phyloP scores from a whole-genome alignment of 208 protist genomes.

The Leishmania guyanensis region DNA sequence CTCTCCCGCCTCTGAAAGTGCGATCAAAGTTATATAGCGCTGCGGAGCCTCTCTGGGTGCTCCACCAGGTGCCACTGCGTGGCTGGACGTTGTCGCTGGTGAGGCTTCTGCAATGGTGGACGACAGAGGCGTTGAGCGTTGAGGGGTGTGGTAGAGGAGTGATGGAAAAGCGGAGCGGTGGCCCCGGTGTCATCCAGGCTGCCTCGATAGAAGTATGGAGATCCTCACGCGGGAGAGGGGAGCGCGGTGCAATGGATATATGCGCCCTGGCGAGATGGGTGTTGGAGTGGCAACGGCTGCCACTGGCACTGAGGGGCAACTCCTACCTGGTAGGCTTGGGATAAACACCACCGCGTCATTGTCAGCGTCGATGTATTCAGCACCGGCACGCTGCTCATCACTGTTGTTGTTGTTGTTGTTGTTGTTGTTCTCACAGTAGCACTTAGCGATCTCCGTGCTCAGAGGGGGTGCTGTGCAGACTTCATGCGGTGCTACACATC shows the following conservation, averaged over 20 bases:
- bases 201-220: background rate
- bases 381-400: background rate
- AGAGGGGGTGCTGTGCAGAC: background rate
- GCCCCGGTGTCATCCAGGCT: slow-evolving; percentile 5
- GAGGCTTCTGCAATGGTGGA: background rate
- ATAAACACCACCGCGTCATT: background rate
- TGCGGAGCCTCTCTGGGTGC: background rate
- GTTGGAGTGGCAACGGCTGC: background rate
- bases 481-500: background rate
- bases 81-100: background rate
- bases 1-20: background rate
- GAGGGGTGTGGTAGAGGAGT: background rate
- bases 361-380: background rate
- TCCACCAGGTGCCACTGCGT: slow-evolving; percentile 10
- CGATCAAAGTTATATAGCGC: background rate
- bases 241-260: background rate
- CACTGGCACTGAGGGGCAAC: background rate
- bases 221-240: background rate
- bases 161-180: background rate
- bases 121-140: background rate
- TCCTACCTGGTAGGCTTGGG: background rate
- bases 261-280: background rate
- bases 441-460: background rate
- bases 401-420: background rate
- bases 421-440: background rate